These are phyloP conservation scores for Aspergillus neoniger DNA, from an alignment of 2,329 filamentous ascomycete species.

Conservation along the genomic window DNA sequence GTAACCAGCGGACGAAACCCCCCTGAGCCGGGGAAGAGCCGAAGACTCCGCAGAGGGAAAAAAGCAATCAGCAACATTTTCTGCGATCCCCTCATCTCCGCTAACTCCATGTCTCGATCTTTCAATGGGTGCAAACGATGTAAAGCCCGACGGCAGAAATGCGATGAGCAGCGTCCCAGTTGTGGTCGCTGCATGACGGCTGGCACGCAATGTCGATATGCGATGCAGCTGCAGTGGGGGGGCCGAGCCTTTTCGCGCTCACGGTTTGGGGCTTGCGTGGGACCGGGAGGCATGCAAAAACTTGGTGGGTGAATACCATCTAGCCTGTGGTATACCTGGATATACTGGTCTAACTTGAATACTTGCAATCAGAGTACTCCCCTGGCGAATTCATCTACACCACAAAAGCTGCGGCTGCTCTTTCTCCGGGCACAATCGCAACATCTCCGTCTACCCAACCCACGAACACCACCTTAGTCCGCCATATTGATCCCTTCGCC, in stretches of 20 bases:
- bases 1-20: slow-evolving; percentile 2
- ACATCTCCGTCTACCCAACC: slow-evolving; percentile 5
- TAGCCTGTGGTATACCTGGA: neutral
- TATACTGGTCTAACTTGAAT: neutral
- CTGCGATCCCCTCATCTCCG: slow-evolving; percentile 2
- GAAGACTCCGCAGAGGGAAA: slow-evolving; percentile 6
- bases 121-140: slow-evolving; percentile 48
- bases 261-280: slow-evolving; percentile 40
- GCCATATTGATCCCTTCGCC: slow-evolving; percentile 40
- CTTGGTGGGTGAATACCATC: slow-evolving; percentile 27
- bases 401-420: slow-evolving; percentile 25
- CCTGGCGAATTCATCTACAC: slow-evolving; percentile 45
- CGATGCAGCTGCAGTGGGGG: slow-evolving; percentile 47
- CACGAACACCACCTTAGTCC: slow-evolving; percentile 24
- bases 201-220: slow-evolving; percentile 42
- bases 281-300: slow-evolving; percentile 38
- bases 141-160: slow-evolving; percentile 49
- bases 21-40: slow-evolving; percentile 5
- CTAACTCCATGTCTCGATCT: slow-evolving; percentile 41
- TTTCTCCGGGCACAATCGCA: slow-evolving; percentile 19
- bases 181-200: slow-evolving; percentile 45
- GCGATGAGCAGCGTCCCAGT: slow-evolving; percentile 45
- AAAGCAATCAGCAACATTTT: slow-evolving; percentile 10
- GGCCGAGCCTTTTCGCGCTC: slow-evolving; percentile 45
- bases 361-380: slow-evolving; percentile 35